A percentile compares a stretch with the other conserved stretches of the same genome.
Evolutionary conservation across 2,329 filamentous ascomycete species (phyloP).

Genomic region (Verticillium dahliae): DNA sequence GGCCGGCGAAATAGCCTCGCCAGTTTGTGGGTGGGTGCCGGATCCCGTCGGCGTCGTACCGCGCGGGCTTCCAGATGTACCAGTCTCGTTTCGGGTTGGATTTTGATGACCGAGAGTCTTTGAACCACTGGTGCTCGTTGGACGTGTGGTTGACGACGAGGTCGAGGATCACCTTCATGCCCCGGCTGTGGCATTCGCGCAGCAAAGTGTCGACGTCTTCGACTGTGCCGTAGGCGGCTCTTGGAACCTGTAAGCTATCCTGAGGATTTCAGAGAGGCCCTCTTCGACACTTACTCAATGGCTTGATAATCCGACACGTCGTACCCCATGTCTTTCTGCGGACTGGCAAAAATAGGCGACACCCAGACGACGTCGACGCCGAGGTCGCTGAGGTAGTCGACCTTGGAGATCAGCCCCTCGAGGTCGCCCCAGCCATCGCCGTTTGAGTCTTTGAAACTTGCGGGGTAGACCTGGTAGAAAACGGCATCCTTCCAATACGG

Average conservation of each 20-base stretch:
- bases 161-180: slow-evolving; percentile 64
- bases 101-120: slow-evolving; percentile 43
- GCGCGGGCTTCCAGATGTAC: slow-evolving; percentile 59
- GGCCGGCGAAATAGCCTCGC: slow-evolving; percentile 36
- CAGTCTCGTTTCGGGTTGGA: slow-evolving; percentile 49
- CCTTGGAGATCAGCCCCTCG: slow-evolving; percentile 55
- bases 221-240: slow-evolving; percentile 57
- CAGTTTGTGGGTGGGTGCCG: slow-evolving; percentile 55
- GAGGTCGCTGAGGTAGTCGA: slow-evolving; percentile 57
- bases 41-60: slow-evolving; percentile 44
- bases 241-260: background rate
- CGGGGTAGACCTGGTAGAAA: slow-evolving; percentile 50
- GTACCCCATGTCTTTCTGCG: slow-evolving; percentile 65
- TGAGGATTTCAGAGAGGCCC: too few relatives aligned
- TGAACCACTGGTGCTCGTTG: slow-evolving; percentile 50
- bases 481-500: slow-evolving; percentile 40
- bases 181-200: slow-evolving; percentile 48
- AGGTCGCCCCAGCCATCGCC: slow-evolving; percentile 61
- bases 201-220: slow-evolving; percentile 60
- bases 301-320: slow-evolving; percentile 64
- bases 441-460: slow-evolving; percentile 51
- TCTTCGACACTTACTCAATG: slow-evolving; percentile 36
- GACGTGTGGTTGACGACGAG: slow-evolving; percentile 68
- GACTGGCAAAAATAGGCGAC: slow-evolving; percentile 45
- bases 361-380: slow-evolving; percentile 59